Conservation (phyloP, 306 rosid species). For the Citrullus mucosospermus region DNA sequence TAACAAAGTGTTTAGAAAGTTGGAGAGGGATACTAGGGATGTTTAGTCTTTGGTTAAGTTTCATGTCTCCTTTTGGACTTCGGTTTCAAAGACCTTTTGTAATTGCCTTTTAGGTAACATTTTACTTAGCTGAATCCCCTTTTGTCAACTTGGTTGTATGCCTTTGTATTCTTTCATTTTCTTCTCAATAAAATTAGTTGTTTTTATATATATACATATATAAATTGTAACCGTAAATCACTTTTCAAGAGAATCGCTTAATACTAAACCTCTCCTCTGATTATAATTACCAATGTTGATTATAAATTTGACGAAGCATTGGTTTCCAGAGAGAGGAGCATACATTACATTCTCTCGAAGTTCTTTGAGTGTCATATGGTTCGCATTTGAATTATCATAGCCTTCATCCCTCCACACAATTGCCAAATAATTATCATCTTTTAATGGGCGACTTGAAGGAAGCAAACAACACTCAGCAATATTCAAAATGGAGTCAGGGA, state of each 20-base stretch:
- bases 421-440: constrained; percentile 44
- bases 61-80: too few relatives aligned
- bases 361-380: constrained; percentile 46
- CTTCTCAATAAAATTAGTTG: too few relatives aligned
- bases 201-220: too few relatives aligned
- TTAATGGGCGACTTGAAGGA: constrained; percentile 32
- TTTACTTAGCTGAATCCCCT: too few relatives aligned
- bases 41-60: too few relatives aligned
- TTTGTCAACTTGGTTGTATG: too few relatives aligned
- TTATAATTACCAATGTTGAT: not conserved
- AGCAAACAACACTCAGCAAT: constrained; percentile 74
- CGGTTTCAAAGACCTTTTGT: too few relatives aligned
- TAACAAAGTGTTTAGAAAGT: too few relatives aligned
- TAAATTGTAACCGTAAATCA: not conserved
- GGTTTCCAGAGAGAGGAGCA: constrained; percentile 11
- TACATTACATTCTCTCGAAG: constrained; percentile 67
- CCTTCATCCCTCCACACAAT: constrained; percentile 83
- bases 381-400: constrained; percentile 34
- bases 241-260: not conserved
- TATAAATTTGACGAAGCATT: not conserved
- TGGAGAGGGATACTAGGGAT: too few relatives aligned
- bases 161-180: too few relatives aligned
- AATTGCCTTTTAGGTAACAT: too few relatives aligned
- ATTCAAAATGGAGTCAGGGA: constrained; percentile 55
- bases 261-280: not conserved